Evolutionary conservation across 768 basidiomycete species (phyloP), one percentile per base, ranked within the genome.

Genomic region (Lyophyllum semitale): DNA sequence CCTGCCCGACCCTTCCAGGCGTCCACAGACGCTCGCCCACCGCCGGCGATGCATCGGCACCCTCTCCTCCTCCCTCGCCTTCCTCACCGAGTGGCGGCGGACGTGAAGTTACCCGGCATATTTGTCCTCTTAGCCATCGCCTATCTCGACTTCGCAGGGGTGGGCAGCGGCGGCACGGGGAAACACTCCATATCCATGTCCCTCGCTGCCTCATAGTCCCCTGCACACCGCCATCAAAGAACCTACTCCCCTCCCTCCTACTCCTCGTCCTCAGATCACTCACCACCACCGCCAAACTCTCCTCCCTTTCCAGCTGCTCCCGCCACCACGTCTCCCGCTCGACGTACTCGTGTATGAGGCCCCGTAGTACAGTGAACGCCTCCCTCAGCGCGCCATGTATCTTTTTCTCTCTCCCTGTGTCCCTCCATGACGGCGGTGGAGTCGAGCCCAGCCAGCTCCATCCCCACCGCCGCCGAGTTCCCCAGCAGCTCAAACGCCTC

Each of bases 21-120:
- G 77, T 67, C 95, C 95, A 98, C 48, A 94, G 86, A 41, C 92
- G 77, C 66, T 96, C 95, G 1, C 90, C 89, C 95, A 98, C 35
- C 95, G 77, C 7, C 95, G 88, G 48, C 74, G 73, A 72, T 98
- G 94, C 1, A 83, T 75, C n/a, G 84, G 77, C 35, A 85, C 51
- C 63, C 77, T 68, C 8, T 94, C 95, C 48, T 83, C 83, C 69
- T 97, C 95, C 49, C 95, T 72, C 30, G 82, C 81, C 51, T 78
- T 81, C 54, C 95, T 74, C 13, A 89, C 92, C 42, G 71, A 0
- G 46, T 38, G 0, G 46, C 29, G 4, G n/a, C n/a, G n/a, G 47
- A 33, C 17, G 49, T 40, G 26, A 51, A 30, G 8, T 43, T 51
- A 13, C 41, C 32, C 46, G 50, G 51, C 3, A 29, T 47, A n/a